Percentiles rank a stretch among this genome's conserved stretches.
phyloP scores from a whole-genome alignment of 1,284 basidiomycete genomes.

The Agroathelia rolfsii region DNA sequence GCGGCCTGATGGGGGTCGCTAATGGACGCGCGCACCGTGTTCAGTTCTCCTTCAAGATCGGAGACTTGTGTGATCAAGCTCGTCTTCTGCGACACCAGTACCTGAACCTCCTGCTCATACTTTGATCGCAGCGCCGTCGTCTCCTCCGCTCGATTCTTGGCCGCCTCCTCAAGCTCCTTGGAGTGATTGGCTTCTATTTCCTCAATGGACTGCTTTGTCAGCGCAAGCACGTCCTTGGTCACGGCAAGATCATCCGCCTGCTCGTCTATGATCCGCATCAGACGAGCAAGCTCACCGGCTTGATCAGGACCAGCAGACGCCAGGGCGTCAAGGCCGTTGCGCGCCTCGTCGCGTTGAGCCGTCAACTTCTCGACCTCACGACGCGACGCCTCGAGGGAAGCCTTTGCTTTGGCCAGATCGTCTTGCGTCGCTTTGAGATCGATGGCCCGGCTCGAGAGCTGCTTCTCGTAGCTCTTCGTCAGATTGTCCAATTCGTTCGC shows the following conservation, averaged over 20 bases:
- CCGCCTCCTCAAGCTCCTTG: conserved; percentile 62
- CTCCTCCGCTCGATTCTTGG: conserved; percentile 58
- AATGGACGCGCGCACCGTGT: conserved; percentile 47
- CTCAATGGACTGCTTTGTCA: conserved; percentile 59
- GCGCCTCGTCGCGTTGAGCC: conserved; percentile 54
- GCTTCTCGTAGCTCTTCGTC: conserved; percentile 51
- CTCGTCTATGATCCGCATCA: conserved; percentile 43
- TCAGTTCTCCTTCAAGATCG: conserved; percentile 67
- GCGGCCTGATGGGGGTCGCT: conserved; percentile 32
- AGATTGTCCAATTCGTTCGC: conserved; percentile 45
- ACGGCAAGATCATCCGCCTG: conserved; percentile 49
- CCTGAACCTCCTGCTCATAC: conserved; percentile 49
- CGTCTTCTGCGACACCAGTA: conserved; percentile 45
- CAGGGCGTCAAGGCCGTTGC: conserved; percentile 26
- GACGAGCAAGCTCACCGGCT: conserved; percentile 41
- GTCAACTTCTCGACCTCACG: conserved; percentile 46
- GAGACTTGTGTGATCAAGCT: conserved; percentile 50
- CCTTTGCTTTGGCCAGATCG: conserved; percentile 68
- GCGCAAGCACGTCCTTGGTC: conserved; percentile 45
- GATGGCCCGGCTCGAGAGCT: conserved; percentile 46
- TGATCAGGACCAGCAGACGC: conserved; percentile 37
- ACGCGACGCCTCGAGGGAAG: conserved; percentile 37
- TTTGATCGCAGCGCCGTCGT: conserved; percentile 45
- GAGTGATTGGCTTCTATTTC: conserved; percentile 61
- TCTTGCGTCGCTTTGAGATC: conserved; percentile 77